These are phyloP conservation scores for Candida coquimbonensis DNA, from an alignment of 805 yeast genomes.

Conservation along the genomic window DNA sequence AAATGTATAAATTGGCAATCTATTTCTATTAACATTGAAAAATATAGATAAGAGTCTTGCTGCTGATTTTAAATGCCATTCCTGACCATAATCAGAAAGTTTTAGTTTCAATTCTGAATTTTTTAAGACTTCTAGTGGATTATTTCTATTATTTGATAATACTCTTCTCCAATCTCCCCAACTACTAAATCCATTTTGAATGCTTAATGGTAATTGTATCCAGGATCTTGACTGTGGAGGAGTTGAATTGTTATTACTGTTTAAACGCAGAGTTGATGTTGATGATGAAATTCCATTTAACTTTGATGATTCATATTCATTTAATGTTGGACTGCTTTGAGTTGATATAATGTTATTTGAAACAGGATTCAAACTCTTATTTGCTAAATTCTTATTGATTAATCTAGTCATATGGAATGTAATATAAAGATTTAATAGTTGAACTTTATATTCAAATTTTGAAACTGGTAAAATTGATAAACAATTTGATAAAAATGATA, in stretches of 20 bases:
- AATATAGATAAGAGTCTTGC: slow-evolving; percentile 51
- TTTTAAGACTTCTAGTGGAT: background rate
- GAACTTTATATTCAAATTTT: slow-evolving; percentile 48
- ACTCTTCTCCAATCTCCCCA: slow-evolving; percentile 9
- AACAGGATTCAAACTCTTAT: background rate
- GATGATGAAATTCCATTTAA: slow-evolving; percentile 1
- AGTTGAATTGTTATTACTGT: background rate
- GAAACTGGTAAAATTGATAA: slow-evolving; percentile 37
- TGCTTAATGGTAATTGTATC: slow-evolving; percentile 7
- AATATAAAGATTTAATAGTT: slow-evolving; percentile 66
- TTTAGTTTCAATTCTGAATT: slow-evolving; percentile 29
- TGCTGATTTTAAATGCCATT: slow-evolving; percentile 76
- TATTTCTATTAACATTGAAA: slow-evolving; percentile 42
- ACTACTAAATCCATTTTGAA: slow-evolving; percentile 8
- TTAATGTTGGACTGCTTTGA: slow-evolving; percentile 5
- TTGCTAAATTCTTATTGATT: slow-evolving; percentile 23
- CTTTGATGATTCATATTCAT: slow-evolving; percentile 10
- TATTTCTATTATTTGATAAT: background rate
- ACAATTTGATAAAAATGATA: slow-evolving; percentile 48
- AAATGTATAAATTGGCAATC: slow-evolving; percentile 30
- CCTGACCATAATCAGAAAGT: slow-evolving; percentile 59
- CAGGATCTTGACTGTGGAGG: background rate
- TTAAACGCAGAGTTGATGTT: background rate
- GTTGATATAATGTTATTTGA: background rate
- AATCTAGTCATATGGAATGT: slow-evolving; percentile 66